Evolutionary conservation across 2,329 filamentous ascomycete genomes (phyloP).

Genomic region (Epichloe typhina): DNA sequence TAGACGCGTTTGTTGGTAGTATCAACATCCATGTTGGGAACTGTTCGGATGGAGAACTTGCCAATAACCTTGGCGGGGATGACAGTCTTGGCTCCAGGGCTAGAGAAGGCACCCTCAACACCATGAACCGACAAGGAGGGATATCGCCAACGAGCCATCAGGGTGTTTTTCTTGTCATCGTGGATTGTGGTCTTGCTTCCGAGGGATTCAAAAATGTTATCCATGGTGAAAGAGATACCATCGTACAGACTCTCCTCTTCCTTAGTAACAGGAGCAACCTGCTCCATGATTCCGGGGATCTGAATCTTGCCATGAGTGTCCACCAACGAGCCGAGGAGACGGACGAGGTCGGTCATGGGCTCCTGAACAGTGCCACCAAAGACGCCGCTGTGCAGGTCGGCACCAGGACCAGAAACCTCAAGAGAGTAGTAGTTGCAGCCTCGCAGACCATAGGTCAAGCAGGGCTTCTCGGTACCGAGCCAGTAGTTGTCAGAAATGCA

Average conservation of each 20-base stretch:
- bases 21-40: slow-evolving; percentile 92
- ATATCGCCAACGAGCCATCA: slow-evolving; percentile 94
- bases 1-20: slow-evolving; percentile 77
- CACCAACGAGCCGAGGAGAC: slow-evolving; percentile 70
- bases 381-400: slow-evolving; percentile 91
- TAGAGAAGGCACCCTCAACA: slow-evolving; percentile 86
- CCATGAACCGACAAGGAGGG: slow-evolving; percentile 91
- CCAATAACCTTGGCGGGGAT: slow-evolving; percentile 96
- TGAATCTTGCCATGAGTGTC: slow-evolving; percentile 85
- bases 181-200: slow-evolving; percentile 81
- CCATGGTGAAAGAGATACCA: slow-evolving; percentile 88
- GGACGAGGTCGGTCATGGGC: slow-evolving; percentile 92
- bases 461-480: slow-evolving; percentile 97
- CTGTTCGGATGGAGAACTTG: slow-evolving; percentile 96
- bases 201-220: slow-evolving; percentile 85
- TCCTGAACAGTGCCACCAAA: slow-evolving; percentile 95
- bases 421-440: slow-evolving; percentile 97
- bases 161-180: slow-evolving; percentile 75
- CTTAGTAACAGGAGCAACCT: slow-evolving; percentile 76
- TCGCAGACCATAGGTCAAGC: slow-evolving; percentile 89
- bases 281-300: slow-evolving; percentile 86
- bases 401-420: slow-evolving; percentile 78
- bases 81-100: slow-evolving; percentile 91
- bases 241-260: slow-evolving; percentile 85
- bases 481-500: slow-evolving; percentile 99